Percentiles rank a stretch among this genome's conserved stretches.
Conservation (phyloP, 1,284 basidiomycete genomes). For the Sanghuangporus sanghuang region DNA sequence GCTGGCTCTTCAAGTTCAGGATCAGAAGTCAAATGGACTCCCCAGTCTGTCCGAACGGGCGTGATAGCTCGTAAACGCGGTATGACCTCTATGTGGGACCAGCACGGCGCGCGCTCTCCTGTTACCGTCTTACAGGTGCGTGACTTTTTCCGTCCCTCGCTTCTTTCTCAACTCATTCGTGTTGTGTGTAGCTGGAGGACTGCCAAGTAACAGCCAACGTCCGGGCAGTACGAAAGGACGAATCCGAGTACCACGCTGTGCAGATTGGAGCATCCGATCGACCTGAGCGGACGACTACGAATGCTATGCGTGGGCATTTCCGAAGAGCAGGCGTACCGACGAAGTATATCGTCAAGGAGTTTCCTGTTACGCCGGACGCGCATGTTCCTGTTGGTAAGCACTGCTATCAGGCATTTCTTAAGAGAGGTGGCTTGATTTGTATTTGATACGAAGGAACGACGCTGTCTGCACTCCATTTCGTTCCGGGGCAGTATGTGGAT, state of each 20-base stretch:
- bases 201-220: slow-evolving; percentile 83
- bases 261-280: slow-evolving; percentile 80
- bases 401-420: background rate
- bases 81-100: slow-evolving; percentile 93
- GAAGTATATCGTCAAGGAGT: slow-evolving; percentile 88
- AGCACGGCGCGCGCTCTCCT: slow-evolving; percentile 81
- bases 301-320: slow-evolving; percentile 86
- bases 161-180: background rate
- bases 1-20: background rate
- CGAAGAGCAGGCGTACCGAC: slow-evolving; percentile 75
- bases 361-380: slow-evolving; percentile 84
- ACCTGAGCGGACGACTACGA: slow-evolving; percentile 60
- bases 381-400: slow-evolving; percentile 80
- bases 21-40: slow-evolving; percentile 67
- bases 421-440: background rate
- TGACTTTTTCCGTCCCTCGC: slow-evolving; percentile 19
- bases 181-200: slow-evolving; percentile 58
- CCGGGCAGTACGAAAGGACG: slow-evolving; percentile 54
- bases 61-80: slow-evolving; percentile 93
- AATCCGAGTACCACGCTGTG: slow-evolving; percentile 77
- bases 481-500: slow-evolving; percentile 96
- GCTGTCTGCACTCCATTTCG: slow-evolving; percentile 91
- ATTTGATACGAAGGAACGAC: slow-evolving; percentile 61
- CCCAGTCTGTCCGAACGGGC: slow-evolving; percentile 87
- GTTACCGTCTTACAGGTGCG: slow-evolving; percentile 93